A percentile compares a stretch with the other conserved stretches of the same genome.
Conservation (phyloP, 2,329 filamentous ascomycete genomes). For the Stachybotrys echinatus region DNA sequence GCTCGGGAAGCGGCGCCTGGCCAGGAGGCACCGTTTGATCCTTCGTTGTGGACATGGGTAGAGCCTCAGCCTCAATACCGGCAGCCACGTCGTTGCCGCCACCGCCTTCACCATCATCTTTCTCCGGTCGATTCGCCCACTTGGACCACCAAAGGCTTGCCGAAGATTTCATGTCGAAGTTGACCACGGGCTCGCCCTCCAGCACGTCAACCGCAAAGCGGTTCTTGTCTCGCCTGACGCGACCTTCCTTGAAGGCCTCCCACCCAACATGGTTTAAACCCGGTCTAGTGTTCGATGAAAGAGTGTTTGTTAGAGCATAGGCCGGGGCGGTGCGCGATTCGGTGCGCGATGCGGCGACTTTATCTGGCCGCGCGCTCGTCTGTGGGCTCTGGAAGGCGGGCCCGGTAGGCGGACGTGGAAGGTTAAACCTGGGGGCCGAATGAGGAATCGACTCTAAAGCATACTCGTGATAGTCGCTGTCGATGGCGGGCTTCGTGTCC, state of each 20-base stretch:
- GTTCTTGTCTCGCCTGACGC: no score
- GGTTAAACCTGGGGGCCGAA: background rate
- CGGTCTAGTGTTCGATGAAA: no score
- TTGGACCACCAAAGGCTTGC: no score
- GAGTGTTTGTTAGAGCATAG: no score
- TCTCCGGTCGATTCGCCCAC: no score
- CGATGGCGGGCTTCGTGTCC: background rate
- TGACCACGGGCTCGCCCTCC: background rate
- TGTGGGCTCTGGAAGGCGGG: background rate
- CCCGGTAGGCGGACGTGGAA: background rate
- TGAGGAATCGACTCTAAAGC: background rate
- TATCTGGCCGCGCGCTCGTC: no score
- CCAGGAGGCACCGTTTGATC: background rate
- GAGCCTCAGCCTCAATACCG: background rate
- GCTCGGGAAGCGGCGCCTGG: constrained; percentile 2
- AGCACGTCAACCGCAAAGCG: background rate
- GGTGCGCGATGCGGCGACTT: no score
- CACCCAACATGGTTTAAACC: no score
- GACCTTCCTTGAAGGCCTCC: no score
- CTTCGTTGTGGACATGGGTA: no score
- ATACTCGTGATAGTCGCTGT: no score
- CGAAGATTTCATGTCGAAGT: background rate
- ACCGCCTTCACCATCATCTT: background rate
- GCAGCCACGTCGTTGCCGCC: background rate
- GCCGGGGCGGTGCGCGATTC: no score